A percentile compares a stretch with the other conserved stretches of the same genome.
These are phyloP conservation scores for Corchorus olitorius DNA, from an alignment of 345 rosid species.

Conservation along the genomic window DNA sequence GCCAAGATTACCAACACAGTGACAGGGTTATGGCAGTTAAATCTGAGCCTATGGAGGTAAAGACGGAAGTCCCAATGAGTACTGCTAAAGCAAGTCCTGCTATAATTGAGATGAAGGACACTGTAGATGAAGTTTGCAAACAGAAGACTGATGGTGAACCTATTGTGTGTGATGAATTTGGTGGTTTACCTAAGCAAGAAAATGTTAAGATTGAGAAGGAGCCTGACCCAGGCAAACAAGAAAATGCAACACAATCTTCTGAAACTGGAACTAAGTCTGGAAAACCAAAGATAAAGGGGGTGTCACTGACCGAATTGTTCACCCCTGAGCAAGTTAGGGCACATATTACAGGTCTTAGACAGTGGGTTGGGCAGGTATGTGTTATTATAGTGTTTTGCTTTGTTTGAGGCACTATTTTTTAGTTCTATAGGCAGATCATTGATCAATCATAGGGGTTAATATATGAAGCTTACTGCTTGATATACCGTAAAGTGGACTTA, in stretches of 20 bases:
- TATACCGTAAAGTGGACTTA: not conserved
- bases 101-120: constrained; percentile 53
- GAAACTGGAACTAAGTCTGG: constrained; percentile 75
- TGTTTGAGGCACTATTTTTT: not conserved
- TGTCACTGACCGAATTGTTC: constrained; percentile 90
- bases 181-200: constrained; percentile 47
- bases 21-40: constrained; percentile 47
- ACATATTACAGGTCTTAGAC: constrained; percentile 95
- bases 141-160: constrained; percentile 50
- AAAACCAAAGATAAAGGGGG: constrained; percentile 95
- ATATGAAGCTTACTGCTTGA: not conserved
- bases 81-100: constrained; percentile 55
- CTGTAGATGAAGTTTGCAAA: constrained; percentile 45
- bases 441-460: not conserved
- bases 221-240: constrained; percentile 53
- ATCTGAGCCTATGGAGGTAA: constrained; percentile 56
- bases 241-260: constrained; percentile 45
- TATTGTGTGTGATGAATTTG: constrained; percentile 33
- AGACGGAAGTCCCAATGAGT: constrained; percentile 51
- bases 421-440: not conserved
- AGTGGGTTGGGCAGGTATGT: constrained; percentile 97
- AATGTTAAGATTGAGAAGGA: constrained; percentile 55
- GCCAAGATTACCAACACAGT: constrained; percentile 48
- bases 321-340: constrained; percentile 97
- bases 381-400: not conserved